A percentile compares a stretch with the other conserved stretches of the same genome.
These are phyloP conservation scores for Papilionanthe hybrid DNA, from an alignment of 116 monocot species.

Conservation along the genomic window DNA sequence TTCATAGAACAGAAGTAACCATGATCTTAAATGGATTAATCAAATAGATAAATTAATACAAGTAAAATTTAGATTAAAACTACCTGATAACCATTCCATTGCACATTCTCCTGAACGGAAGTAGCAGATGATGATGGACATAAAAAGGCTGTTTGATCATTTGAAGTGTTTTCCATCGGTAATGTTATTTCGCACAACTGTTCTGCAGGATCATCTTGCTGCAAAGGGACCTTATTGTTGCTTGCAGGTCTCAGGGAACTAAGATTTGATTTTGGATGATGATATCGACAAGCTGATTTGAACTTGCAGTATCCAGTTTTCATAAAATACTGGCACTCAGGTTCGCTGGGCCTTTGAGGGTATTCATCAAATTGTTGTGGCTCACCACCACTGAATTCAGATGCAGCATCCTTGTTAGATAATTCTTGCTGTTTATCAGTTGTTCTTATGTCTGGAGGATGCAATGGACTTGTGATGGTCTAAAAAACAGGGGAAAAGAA, in stretches of 20 bases:
- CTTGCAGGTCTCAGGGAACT: not conserved
- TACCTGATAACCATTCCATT: not conserved
- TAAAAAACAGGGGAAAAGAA: not conserved
- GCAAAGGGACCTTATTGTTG: not conserved
- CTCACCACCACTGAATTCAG: not conserved
- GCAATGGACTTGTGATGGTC: not conserved
- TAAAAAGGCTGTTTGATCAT: not conserved
- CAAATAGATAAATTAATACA: not conserved
- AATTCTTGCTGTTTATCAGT: not conserved
- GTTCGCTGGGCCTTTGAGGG: not conserved
- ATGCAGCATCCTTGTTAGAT: not conserved
- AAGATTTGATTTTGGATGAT: conserved; percentile 1
- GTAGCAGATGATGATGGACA: not conserved
- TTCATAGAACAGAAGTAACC: not conserved
- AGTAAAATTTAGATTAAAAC: not conserved
- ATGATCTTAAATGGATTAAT: not conserved
- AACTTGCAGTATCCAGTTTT: not conserved
- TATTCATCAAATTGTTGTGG: not conserved
- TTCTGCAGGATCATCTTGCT: not conserved
- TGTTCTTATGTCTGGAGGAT: not conserved
- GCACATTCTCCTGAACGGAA: not conserved
- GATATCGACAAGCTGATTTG: not conserved
- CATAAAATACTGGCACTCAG: not conserved
- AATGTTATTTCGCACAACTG: not conserved
- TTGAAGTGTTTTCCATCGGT: not conserved